Percentiles rank a stretch among this genome's conserved stretches.
These are phyloP conservation scores for Curvularia hawaiiensis DNA, from an alignment of 2,329 filamentous ascomycete genomes.

Conservation along the genomic window DNA sequence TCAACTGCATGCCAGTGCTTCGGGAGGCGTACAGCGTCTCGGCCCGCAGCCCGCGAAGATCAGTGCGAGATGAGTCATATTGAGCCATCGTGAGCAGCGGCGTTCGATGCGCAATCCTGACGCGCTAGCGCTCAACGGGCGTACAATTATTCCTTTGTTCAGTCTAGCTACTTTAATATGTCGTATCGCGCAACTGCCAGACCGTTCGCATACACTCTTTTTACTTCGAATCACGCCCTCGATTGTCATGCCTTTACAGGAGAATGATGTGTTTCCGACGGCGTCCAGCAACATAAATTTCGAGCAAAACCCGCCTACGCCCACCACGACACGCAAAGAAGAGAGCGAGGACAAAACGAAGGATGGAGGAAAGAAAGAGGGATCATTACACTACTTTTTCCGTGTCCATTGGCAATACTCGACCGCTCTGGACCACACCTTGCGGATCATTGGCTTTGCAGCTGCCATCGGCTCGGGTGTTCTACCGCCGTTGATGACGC, in stretches of 20 bases:
- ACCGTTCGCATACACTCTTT: neutral
- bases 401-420: slow-evolving; percentile 1
- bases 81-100: no score
- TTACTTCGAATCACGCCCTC: neutral
- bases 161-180: no score
- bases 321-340: neutral
- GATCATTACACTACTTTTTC: neutral
- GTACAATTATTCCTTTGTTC: no score
- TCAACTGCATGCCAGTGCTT: no score
- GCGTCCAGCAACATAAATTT: neutral
- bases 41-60: no score
- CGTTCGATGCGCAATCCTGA: no score
- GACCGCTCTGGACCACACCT: neutral
- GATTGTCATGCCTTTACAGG: neutral
- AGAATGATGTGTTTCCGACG: neutral
- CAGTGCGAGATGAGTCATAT: no score
- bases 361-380: neutral
- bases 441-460: neutral
- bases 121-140: no score
- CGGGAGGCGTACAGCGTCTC: no score
- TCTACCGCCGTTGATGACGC: neutral
- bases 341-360: neutral
- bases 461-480: neutral
- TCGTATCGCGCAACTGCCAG: neutral
- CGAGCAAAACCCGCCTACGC: neutral